Evolutionary conservation across 1,284 basidiomycete species (phyloP).

Genomic region (Gomphus bonarii): DNA sequence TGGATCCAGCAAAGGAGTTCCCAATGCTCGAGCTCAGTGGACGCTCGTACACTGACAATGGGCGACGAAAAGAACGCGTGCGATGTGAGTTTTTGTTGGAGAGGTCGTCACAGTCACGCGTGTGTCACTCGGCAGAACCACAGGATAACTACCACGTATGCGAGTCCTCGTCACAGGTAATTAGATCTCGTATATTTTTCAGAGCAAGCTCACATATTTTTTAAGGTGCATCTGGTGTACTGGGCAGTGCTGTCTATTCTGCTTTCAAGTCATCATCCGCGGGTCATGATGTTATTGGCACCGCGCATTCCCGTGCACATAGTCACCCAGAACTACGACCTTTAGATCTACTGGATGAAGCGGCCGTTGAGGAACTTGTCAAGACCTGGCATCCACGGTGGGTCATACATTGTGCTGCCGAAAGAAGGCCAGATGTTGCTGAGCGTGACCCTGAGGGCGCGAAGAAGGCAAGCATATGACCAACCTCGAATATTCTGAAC

Average conservation of each 20-base stretch:
- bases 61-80: neutral
- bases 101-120: neutral
- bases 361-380: constrained; percentile 40
- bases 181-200: constrained; percentile 1
- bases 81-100: neutral
- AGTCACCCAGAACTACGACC: constrained; percentile 33
- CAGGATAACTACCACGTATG: constrained; percentile 14
- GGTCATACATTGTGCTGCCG: constrained; percentile 81
- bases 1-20: constrained; percentile 6
- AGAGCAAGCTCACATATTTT: neutral
- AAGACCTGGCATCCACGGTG: constrained; percentile 51
- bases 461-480: constrained; percentile 33
- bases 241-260: constrained; percentile 55
- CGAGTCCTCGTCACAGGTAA: constrained; percentile 45
- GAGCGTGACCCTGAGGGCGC: constrained; percentile 69
- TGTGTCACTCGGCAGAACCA: neutral
- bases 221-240: constrained; percentile 67
- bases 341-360: constrained; percentile 49
- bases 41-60: neutral
- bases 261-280: constrained; percentile 37
- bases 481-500: neutral
- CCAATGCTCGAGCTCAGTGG: neutral
- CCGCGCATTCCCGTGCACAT: constrained; percentile 51
- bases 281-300: constrained; percentile 39
- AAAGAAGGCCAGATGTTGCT: constrained; percentile 74